Evolutionary conservation across 352 stramenopile species (phyloP).

Genomic region (Globisporangium mamillatum): DNA sequence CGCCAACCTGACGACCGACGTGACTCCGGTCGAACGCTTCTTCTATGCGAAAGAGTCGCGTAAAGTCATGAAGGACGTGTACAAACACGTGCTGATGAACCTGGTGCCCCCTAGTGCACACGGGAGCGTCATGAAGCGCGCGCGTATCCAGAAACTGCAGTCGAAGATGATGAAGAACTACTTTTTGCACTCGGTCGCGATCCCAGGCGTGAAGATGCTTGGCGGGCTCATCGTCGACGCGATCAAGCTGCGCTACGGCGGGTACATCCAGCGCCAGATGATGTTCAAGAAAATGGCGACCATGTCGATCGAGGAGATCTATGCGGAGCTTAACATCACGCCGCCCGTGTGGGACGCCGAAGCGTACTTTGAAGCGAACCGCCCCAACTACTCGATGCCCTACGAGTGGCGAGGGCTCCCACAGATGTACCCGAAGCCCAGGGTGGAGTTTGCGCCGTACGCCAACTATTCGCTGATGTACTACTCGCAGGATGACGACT

Average conservation of each 20-base stretch:
- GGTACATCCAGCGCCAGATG: conserved; percentile 36
- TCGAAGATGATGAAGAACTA: conserved; percentile 25
- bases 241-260: conserved; percentile 37
- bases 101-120: conserved; percentile 47
- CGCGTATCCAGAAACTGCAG: conserved; percentile 20
- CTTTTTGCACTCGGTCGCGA: conserved; percentile 34
- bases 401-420: conserved; percentile 26
- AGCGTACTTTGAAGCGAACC: conserved; percentile 18
- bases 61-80: conserved; percentile 30
- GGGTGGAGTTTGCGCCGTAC: conserved; percentile 38
- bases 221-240: conserved; percentile 26
- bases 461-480: conserved; percentile 40
- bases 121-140: conserved; percentile 30
- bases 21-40: conserved; percentile 26
- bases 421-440: conserved; percentile 17
- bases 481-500: conserved; percentile 35
- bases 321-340: conserved; percentile 33
- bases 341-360: conserved; percentile 21
- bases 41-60: conserved; percentile 28
- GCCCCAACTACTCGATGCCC: conserved; percentile 28
- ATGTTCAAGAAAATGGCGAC: conserved; percentile 23
- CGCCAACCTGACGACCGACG: conserved; percentile 18
- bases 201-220: conserved; percentile 35
- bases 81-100: conserved; percentile 41
- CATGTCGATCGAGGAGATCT: conserved; percentile 44